A percentile compares a stretch with the other conserved stretches of the same genome.
Conservation (phyloP, 441 rosid species). For the Brassica balearica region DNA sequence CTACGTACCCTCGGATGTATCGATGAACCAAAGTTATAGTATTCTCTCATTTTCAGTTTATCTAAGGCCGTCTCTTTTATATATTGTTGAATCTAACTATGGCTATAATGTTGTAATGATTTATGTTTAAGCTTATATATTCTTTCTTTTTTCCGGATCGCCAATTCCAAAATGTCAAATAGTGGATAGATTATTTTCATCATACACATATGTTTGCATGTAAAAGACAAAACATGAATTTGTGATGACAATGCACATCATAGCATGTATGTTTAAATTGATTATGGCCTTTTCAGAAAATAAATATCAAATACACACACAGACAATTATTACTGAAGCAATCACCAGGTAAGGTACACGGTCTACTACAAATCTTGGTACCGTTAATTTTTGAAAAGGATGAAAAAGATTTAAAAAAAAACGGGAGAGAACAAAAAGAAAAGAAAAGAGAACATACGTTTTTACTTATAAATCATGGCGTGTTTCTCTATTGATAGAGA, state of each 20-base stretch:
- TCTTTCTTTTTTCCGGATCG: no score
- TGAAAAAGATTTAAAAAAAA: not conserved
- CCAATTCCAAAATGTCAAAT: no score
- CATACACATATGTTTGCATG: no score
- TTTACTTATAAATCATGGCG: not conserved
- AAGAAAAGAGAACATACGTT: conserved; percentile 1
- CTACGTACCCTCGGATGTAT: no score
- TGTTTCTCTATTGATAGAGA: conserved; percentile 18
- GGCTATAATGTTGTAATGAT: not conserved
- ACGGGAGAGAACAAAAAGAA: not conserved
- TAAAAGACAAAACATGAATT: no score
- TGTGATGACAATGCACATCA: no score
- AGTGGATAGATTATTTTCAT: no score
- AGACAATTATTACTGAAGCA: not conserved
- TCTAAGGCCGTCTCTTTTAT: not conserved
- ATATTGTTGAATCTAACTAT: not conserved
- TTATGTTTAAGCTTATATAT: not conserved
- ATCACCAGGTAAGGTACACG: not conserved
- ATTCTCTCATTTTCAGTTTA: not conserved
- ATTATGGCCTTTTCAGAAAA: not conserved
- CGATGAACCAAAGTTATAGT: no score
- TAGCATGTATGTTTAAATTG: not conserved
- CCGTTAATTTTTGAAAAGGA: not conserved
- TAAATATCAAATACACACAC: not conserved
- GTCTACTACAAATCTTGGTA: not conserved